Evolutionary conservation across 805 yeast species (phyloP), one percentile per base, ranked within the genome.

Genomic region (Saturnispora zaruensis): DNA sequence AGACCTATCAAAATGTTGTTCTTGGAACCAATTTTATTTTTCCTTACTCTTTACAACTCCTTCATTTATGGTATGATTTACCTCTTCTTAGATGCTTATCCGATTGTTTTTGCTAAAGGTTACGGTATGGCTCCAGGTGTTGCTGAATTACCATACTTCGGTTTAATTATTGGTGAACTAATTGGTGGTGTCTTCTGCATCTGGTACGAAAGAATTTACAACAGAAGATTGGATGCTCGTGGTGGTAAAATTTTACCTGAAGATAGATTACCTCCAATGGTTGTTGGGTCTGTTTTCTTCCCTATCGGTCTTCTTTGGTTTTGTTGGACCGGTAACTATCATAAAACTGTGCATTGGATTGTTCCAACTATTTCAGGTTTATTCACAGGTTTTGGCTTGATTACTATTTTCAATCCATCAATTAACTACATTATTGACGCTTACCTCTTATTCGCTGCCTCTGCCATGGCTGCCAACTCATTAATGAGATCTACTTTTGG

Each of bases 291-390:
- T 23, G 55, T 86, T 48, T 62, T 75, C 7, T 87, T 89, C 70
- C 84, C 95, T 26, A 71, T 79, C 48, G 96, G 96, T 48, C 70
- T 88, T 54, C 73, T 88, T 59, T 85, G 96, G 96, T 73, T 89
- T 64, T 78, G 86, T 51, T 89, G 96, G 96, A 71, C 91, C 8
- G 96, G 96, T 62, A 76, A 78, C 55, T 89, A 81, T 66, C 82
- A 77, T 45, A 66, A 81, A 33, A 66, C 66, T 1, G 78, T 87
- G 36, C 96, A 83, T 62, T 89, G 91, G 91, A 82, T 81, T 58
- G 86, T 78, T n/a, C 93, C 95, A 38, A 76, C 84, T 2, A 66
- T 78, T 26, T 79, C 86, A 26, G 84, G 87, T 54, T 53, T 76
- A 3, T 74, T 82, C 59, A 74, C 78, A 36, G 90, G 89, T 11